Percentiles rank a stretch among this genome's conserved stretches.
These are phyloP conservation scores for Boletus coccyginus DNA, from an alignment of 768 basidiomycete genomes.

Conservation along the genomic window DNA sequence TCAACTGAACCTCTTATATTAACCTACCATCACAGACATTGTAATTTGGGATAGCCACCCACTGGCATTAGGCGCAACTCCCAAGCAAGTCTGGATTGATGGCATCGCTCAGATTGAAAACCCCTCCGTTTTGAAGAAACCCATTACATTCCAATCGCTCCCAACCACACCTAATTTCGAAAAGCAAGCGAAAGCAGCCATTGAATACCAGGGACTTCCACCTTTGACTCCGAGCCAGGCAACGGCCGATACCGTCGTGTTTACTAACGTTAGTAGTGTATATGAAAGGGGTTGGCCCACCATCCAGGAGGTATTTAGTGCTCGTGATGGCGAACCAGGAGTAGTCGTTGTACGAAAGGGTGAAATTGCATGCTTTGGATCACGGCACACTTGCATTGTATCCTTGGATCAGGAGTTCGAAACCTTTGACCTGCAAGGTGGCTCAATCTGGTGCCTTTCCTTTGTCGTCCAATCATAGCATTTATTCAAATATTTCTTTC, in stretches of 20 bases:
- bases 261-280: constrained; percentile 61
- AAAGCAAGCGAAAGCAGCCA: constrained; percentile 53
- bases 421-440: constrained; percentile 61
- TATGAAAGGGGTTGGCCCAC: constrained; percentile 35
- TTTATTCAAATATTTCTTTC: constrained; percentile 8
- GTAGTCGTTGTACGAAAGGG: constrained; percentile 56
- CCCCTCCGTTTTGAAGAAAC: constrained; percentile 53
- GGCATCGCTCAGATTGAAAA: constrained; percentile 67
- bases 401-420: constrained; percentile 27
- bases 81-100: constrained; percentile 81
- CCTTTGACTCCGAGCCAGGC: constrained; percentile 49
- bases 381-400: constrained; percentile 24
- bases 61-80: constrained; percentile 72
- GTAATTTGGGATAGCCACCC: constrained; percentile 81
- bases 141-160: constrained; percentile 45
- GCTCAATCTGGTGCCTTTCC: constrained; percentile 48
- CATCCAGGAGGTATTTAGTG: constrained; percentile 22
- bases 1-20: not conserved
- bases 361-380: constrained; percentile 51
- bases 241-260: constrained; percentile 45
- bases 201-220: constrained; percentile 69
- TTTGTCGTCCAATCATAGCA: constrained; percentile 2
- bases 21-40: constrained; percentile 43
- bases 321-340: constrained; percentile 15
- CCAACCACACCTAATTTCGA: constrained; percentile 64